These are phyloP conservation scores for Sphaceloma murrayae DNA, from an alignment of 2,329 filamentous ascomycete genomes.

Conservation along the genomic window DNA sequence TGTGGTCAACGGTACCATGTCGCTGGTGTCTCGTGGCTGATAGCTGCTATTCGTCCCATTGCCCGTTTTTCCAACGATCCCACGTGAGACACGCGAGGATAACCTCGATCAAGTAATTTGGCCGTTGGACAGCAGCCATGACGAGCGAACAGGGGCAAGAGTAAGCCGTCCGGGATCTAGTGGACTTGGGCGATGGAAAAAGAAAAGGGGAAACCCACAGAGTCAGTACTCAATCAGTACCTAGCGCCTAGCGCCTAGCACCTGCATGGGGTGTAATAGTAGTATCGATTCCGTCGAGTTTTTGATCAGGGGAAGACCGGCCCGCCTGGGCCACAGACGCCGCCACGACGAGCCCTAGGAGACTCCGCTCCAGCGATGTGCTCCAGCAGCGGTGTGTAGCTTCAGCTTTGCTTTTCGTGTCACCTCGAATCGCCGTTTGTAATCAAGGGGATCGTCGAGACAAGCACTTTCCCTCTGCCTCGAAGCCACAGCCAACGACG, in stretches of 20 bases:
- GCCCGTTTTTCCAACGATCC: conserved; percentile 11
- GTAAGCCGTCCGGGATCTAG: conserved; percentile 5
- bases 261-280: too few species aligned
- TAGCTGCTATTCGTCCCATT: conserved; percentile 1
- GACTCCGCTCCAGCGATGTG: too few species aligned
- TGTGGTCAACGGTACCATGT: conserved; percentile 24
- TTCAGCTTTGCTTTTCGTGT: too few species aligned
- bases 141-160: neutral
- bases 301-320: neutral
- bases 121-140: conserved; percentile 19
- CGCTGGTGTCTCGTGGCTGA: conserved; percentile 13
- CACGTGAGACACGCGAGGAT: conserved; percentile 16
- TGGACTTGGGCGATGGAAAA: conserved; percentile 8
- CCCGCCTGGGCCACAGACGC: too few species aligned
- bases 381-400: too few species aligned
- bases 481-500: too few species aligned
- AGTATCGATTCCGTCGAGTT: too few species aligned
- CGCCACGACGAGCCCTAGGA: too few species aligned
- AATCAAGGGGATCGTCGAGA: too few species aligned
- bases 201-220: neutral
- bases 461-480: too few species aligned
- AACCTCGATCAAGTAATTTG: conserved; percentile 19
- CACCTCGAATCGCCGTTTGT: too few species aligned
- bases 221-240: neutral
- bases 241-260: too few species aligned